These are phyloP conservation scores for Coniochaeta sp. DNA, from an alignment of 2,329 filamentous ascomycete genomes.

Conservation along the genomic window DNA sequence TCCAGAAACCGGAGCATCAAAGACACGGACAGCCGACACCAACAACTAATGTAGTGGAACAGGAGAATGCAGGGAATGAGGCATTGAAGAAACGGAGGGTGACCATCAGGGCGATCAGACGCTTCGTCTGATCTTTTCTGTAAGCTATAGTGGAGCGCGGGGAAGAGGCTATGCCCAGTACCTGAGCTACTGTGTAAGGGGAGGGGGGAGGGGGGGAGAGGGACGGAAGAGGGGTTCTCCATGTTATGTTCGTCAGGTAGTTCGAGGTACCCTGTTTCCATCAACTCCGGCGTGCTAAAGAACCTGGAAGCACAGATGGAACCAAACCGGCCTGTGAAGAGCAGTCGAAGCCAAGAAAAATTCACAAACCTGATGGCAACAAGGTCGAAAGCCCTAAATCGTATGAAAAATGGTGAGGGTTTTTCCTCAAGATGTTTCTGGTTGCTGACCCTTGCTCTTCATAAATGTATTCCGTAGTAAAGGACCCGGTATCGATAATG, in stretches of 20 bases:
- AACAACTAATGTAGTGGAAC: not conserved
- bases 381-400: no score
- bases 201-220: no score
- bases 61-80: not conserved
- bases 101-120: conserved; percentile 14
- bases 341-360: not conserved
- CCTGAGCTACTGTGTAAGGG: not conserved
- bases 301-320: no score
- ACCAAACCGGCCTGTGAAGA: not conserved
- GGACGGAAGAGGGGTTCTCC: no score
- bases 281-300: no score
- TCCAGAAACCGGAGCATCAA: not conserved
- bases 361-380: not conserved
- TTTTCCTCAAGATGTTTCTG: no score
- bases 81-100: not conserved
- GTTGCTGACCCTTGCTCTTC: no score
- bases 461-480: no score
- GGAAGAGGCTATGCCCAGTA: not conserved
- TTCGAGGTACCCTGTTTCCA: no score
- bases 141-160: not conserved
- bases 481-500: no score
- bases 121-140: conserved; percentile 10
- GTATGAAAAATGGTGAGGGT: no score
- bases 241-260: no score
- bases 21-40: not conserved